Evolutionary conservation across 2,329 filamentous ascomycete genomes (phyloP), one percentile per base, ranked within the genome.

Genomic region (Penicillium sp.): DNA sequence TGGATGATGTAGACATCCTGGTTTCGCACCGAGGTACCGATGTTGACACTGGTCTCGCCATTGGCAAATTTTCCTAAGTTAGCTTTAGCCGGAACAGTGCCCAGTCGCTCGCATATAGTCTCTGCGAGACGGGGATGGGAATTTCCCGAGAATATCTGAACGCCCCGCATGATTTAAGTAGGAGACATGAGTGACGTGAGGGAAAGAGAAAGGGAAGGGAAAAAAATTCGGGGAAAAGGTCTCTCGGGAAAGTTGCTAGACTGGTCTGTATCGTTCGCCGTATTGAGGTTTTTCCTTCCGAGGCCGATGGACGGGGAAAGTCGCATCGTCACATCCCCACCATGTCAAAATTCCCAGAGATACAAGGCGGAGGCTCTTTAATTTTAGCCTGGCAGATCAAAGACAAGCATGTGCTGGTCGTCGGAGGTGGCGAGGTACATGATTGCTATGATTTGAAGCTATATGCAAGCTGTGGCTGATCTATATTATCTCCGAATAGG

Each of bases 1-100:
- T 99, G 93, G 53, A 99, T 87, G 68, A 99, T 92, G 72, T 97
- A 99, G 64, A 99, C 92, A 80, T 99, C 92, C 72, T 97, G 95
- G 69, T 99, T 95, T 61, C 93, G 88, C 58, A 99, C 90, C 22
- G 83, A 86, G 42, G 71, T 72, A 31, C 81, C 80, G 62, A 87
- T 84, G 64, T 83, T 80, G 58, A 87, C 83, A 48, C 80, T 82
- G 39, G 83, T 87, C 74, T 87, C 83, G 55, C 83, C 83, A 71
- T 86, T 86, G 70, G 79, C 80, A 68, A 86, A 86, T 66, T 86
- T 85, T 57, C 80, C 77, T 57, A 86, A 72, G 53, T 81, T 77
- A 56, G 80, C 83, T 54, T 79, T 77, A 42, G 80, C 78, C 22
- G 78, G 79, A 51, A 77, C 75, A 57, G 79, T 79, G 37, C 83